phyloP scores from a whole-genome alignment of 1,284 basidiomycete species.

The Volvariella volvacea region DNA sequence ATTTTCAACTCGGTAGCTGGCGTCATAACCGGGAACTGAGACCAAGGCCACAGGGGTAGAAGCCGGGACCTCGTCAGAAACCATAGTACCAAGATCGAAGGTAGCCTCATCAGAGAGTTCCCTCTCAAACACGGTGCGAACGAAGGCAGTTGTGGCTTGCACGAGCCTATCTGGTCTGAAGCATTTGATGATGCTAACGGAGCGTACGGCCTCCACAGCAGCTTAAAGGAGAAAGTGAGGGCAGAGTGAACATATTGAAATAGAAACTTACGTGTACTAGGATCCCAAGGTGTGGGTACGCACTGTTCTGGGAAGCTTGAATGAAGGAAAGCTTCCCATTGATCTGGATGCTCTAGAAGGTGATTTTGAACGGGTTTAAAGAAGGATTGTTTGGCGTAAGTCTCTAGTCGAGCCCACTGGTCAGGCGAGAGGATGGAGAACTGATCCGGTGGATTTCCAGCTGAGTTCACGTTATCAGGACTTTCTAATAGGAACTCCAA shows the following conservation, averaged over 20 bases:
- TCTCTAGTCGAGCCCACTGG: conserved; percentile 62
- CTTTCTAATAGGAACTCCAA: conserved; percentile 89
- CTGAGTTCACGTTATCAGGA: conserved; percentile 57
- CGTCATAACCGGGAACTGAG: conserved; percentile 95
- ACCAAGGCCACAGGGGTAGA: conserved; percentile 84
- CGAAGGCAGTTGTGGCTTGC: conserved; percentile 75
- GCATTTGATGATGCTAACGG: conserved; percentile 80
- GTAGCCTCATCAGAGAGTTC: conserved; percentile 69
- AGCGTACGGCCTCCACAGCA: conserved; percentile 66
- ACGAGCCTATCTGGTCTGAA: conserved; percentile 85
- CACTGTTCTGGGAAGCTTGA: conserved; percentile 65
- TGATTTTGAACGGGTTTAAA: conserved; percentile 77
- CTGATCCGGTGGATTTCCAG: conserved; percentile 29
- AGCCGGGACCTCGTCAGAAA: conserved; percentile 72
- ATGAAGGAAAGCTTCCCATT: conserved; percentile 77
- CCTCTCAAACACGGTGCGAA: conserved; percentile 68
- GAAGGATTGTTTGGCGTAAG: conserved; percentile 60
- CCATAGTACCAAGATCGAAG: conserved; percentile 74
- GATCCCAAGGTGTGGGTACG: conserved; percentile 77
- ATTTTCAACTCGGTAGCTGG: conserved; percentile 90
- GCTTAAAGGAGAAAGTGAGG: conserved; percentile 41
- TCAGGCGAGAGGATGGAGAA: conserved; percentile 52
- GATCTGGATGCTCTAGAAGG: conserved; percentile 54
- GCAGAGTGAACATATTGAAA: conserved; percentile 6
- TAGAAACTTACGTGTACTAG: conserved; percentile 55